These are phyloP conservation scores for Fusarium chaquense DNA, from an alignment of 2,329 filamentous ascomycete genomes.

Conservation along the genomic window DNA sequence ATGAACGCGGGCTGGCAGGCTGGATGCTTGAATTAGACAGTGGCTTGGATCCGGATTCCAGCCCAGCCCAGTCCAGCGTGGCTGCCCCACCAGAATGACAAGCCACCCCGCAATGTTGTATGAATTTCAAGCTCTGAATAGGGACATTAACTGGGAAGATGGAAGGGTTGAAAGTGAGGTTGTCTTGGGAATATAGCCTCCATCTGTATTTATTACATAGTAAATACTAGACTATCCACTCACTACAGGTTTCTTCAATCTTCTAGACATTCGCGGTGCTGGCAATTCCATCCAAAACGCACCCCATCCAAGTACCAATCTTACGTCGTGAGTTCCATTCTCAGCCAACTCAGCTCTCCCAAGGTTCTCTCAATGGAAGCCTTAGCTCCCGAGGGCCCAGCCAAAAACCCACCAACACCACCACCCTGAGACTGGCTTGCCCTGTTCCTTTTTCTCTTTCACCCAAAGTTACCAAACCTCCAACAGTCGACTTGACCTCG, in stretches of 20 bases:
- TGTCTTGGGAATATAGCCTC: conserved; percentile 9
- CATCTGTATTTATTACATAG: neutral
- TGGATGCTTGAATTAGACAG: neutral
- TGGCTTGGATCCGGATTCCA: conserved; percentile 15
- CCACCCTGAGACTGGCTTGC: conserved; percentile 25
- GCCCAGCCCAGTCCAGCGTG: conserved; percentile 12
- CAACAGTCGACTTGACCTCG: conserved; percentile 16
- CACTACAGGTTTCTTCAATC: neutral
- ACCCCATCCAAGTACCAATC: conserved; percentile 13
- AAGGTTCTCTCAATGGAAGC: conserved; percentile 8
- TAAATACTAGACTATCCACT: neutral
- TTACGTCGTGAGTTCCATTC: conserved; percentile 36
- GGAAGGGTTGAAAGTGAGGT: conserved; percentile 18
- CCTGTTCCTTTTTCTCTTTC: conserved; percentile 25
- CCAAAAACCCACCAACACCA: conserved; percentile 31
- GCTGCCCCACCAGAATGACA: conserved; percentile 41
- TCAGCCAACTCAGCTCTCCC: conserved; percentile 28
- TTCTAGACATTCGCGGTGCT: neutral
- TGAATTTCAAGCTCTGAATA: conserved; percentile 11
- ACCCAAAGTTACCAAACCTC: conserved; percentile 1
- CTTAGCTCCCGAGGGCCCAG: conserved; percentile 23
- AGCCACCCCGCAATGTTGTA: conserved; percentile 44
- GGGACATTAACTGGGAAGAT: neutral
- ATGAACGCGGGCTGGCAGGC: neutral
- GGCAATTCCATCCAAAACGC: neutral